These are phyloP conservation scores for Chamaecyparis obtusa DNA, from an alignment of 75 land plant species.

Conservation along the genomic window DNA sequence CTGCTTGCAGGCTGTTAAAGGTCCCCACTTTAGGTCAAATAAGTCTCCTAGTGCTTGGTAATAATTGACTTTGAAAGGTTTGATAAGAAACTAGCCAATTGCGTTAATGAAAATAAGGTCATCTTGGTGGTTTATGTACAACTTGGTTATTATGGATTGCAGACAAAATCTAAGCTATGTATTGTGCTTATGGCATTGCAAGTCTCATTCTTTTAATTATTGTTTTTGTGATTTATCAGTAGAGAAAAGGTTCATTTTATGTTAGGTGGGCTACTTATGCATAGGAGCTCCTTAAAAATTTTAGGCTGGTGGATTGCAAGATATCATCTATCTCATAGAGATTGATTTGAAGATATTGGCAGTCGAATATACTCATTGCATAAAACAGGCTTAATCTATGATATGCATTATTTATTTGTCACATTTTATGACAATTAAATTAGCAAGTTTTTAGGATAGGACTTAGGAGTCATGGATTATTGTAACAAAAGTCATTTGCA, in stretches of 20 bases:
- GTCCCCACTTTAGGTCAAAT: background rate
- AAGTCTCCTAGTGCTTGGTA: background rate
- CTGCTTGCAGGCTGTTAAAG: background rate
- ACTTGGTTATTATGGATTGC: background rate
- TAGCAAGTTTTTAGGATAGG: too few relatives aligned
- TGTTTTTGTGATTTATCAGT: background rate
- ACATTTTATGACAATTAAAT: background rate
- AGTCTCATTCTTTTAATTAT: background rate
- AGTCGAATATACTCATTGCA: too few relatives aligned
- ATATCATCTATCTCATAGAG: background rate
- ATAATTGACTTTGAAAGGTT: background rate
- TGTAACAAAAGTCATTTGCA: too few relatives aligned
- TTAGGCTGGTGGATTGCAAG: too few relatives aligned
- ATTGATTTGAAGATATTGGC: background rate
- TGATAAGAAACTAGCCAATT: background rate
- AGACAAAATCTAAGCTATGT: background rate
- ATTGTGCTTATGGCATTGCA: background rate
- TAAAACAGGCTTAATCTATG: background rate
- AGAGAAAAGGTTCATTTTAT: background rate
- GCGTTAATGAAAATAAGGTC: background rate
- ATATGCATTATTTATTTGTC: background rate
- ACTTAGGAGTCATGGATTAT: too few relatives aligned
- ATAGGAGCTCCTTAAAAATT: too few relatives aligned
- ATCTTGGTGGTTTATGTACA: background rate
- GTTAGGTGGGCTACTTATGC: too few relatives aligned